Evolutionary conservation across 495 filamentous ascomycete species (phyloP), one percentile per base, ranked within the genome.

Genomic region (Evernia prunastri): DNA sequence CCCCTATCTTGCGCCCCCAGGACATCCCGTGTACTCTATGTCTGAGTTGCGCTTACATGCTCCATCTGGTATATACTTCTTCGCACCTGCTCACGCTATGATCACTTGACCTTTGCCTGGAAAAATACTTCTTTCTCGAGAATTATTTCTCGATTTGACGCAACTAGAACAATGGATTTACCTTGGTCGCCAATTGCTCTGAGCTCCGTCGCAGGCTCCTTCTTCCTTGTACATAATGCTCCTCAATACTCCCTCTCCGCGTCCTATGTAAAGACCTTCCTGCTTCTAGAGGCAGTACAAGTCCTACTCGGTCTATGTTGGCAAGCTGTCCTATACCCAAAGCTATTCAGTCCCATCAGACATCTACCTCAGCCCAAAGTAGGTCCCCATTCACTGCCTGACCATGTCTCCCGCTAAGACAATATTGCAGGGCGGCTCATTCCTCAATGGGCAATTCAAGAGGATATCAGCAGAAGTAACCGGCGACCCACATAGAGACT

Each of bases 281-380:
- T 67, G 9, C 5, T 74, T 7, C 56, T 74, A 0, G 69, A 76
- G 18, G n/a, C 68, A 12, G 39, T 73, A 27, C 36, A 72, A 27
- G 64, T 66, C 13, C 20, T 72, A 1, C 60, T 70, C 1, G 77
- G 72, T 62, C 60, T 60, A 3, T 49, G 82, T 27, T 92, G 81
- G 74, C 74, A 67, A 5, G 67, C 85, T 1, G 56, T 91, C 2
- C 69, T 92, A 45, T 95, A 87, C 69, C 92, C 91, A 5, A 79
- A 82, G 51, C 79, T 86, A 68, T 77, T 95, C 64, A 90, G 83
- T n/a, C 91, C 92, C 0, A 66, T 89, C 40, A 79, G 83, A 0
- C 78, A 85, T 69, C 73, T 93, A 1, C 89, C 89, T 1, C 75
- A 72, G 25, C 82, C 87, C 0, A 68, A 69, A 35, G 84, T 82